Evolutionary conservation across 1,139 yeast genomes (phyloP), one percentile per base, ranked within the genome.

Genomic region (Suhomyces bolitotheri): DNA sequence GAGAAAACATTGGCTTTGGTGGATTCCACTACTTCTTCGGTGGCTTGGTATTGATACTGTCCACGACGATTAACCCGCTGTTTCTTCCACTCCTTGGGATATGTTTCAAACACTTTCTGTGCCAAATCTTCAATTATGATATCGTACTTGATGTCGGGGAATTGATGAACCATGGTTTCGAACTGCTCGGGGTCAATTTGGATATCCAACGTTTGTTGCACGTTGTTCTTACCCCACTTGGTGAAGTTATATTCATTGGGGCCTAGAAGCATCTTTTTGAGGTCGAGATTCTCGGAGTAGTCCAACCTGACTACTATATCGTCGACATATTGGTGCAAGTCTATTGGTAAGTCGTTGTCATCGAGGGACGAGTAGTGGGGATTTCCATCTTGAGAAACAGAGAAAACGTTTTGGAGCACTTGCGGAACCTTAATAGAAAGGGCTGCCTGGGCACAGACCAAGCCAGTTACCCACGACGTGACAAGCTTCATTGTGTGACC

Each of bases 41-140:
- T 56, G 3, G 51, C 36, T 19, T 44, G 34, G 27, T 54, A 52
- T 25, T 43, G 36, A 38, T 40, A 52, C 17, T 15, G 27, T 5
- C 33, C 25, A 11, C 27, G 22, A 4, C 27, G 21, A n/a, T 10
- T 10, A 17, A 8, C 19, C 12, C 16, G 2, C 27, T 38, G 22
- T 7, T 29, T 43, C 22, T 22, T 43, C 28, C 38, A 41, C 4
- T 53, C 44, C 8, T 49, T 41, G 2, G 86, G 82, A 43, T 61
- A 78, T 0, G 83, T 69, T 43, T 80, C 84, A 43, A 54, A 71
- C 1, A 82, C 66, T 1, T 67, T 60, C 47, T 76, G 80, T 1
- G 83, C 66, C 40, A 83, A 61, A 50, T 83, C 85, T 0, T 63
- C 64, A 27, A 83, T 71, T n/a, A 82, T 58, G 6, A 70, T 50